phyloP scores from a whole-genome alignment of 2,329 filamentous ascomycete species.

The Dactylellina parvicollis region DNA sequence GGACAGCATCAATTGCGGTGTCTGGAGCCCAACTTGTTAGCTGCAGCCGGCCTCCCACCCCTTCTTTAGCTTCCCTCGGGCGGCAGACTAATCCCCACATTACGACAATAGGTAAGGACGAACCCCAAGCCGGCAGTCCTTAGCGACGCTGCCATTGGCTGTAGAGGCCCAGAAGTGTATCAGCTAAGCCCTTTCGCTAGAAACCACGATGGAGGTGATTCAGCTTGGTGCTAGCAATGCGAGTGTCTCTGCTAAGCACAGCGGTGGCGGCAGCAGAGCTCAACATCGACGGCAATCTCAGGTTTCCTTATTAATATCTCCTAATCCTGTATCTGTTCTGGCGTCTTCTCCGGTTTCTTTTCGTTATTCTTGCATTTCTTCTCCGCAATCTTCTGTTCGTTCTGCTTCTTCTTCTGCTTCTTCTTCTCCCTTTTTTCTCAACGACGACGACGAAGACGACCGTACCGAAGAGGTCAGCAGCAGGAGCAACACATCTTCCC shows the following conservation, averaged over 20 bases:
- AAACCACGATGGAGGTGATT: slow-evolving; percentile 53
- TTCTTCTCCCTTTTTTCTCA: slow-evolving; percentile 5
- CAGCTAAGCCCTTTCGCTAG: slow-evolving; percentile 53
- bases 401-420: slow-evolving; percentile 10
- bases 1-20: slow-evolving; percentile 39
- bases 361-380: slow-evolving; percentile 35
- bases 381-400: slow-evolving; percentile 21
- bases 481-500: slow-evolving; percentile 49
- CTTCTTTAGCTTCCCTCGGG: slow-evolving; percentile 28
- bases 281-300: slow-evolving; percentile 50
- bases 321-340: slow-evolving; percentile 28
- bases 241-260: slow-evolving; percentile 39
- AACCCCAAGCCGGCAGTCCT: slow-evolving; percentile 30
- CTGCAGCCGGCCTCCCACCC: slow-evolving; percentile 33
- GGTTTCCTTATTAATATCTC: slow-evolving; percentile 53
- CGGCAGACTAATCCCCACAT: slow-evolving; percentile 39
- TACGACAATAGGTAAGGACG: slow-evolving; percentile 40
- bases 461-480: slow-evolving; percentile 34
- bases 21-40: slow-evolving; percentile 35
- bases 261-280: slow-evolving; percentile 31
- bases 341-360: slow-evolving; percentile 33
- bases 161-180: slow-evolving; percentile 13
- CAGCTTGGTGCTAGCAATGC: slow-evolving; percentile 36
- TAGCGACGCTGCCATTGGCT: slow-evolving; percentile 37
- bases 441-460: slow-evolving; percentile 31